Conservation (phyloP, 495 filamentous ascomycete genomes). For the Hyaloscypha finlandica region DNA sequence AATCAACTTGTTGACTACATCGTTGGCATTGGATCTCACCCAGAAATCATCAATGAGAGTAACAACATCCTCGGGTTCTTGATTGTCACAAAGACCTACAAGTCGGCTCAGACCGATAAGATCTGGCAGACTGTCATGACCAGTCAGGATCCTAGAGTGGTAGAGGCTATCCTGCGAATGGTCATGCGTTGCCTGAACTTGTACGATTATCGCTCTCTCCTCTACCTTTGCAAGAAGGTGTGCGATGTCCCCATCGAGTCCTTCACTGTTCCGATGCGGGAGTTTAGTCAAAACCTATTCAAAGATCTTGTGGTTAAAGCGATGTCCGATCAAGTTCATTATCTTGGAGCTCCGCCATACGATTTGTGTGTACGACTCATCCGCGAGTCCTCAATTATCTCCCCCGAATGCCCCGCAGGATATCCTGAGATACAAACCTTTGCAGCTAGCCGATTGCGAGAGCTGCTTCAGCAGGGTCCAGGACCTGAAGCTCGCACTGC, state of each 20-base stretch:
- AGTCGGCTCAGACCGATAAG: conserved; percentile 68
- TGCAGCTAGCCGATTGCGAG: conserved; percentile 40
- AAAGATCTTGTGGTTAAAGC: conserved; percentile 20
- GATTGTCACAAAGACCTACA: conserved; percentile 77
- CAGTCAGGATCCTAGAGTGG: conserved; percentile 82
- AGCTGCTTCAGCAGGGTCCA: conserved; percentile 46
- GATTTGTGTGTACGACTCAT: conserved; percentile 66
- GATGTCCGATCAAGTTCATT: neutral
- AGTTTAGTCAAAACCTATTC: conserved; percentile 48
- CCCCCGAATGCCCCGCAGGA: conserved; percentile 41
- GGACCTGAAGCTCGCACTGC: conserved; percentile 48
- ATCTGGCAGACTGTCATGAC: conserved; percentile 84
- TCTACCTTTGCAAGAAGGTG: conserved; percentile 77
- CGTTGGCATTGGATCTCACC: conserved; percentile 88
- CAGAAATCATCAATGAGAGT: conserved; percentile 79
- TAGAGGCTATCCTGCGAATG: conserved; percentile 78
- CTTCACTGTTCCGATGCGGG: conserved; percentile 54
- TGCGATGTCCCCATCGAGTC: conserved; percentile 64
- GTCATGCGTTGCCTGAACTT: conserved; percentile 64
- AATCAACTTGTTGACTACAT: conserved; percentile 80
- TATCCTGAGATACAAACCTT: conserved; percentile 57
- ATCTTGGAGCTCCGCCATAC: conserved; percentile 46
- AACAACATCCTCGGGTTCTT: conserved; percentile 87
- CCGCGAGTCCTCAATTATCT: conserved; percentile 58
- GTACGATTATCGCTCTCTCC: conserved; percentile 53